Conservation (phyloP, 2,329 filamentous ascomycete species). For the Venturia aucupariae region DNA sequence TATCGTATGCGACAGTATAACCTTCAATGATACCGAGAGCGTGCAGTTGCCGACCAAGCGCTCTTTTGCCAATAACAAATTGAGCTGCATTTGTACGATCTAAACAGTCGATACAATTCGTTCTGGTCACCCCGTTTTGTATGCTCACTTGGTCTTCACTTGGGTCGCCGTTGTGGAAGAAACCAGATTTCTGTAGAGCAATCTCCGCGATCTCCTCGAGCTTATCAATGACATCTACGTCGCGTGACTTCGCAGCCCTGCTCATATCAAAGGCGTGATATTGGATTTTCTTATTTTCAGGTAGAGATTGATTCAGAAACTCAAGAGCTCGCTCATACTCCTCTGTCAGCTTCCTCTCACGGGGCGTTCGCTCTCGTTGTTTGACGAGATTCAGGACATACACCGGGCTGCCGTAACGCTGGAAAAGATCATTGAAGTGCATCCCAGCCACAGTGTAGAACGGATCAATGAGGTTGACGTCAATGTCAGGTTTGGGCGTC, state of each 20-base stretch:
- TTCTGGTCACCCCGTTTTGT: conserved; percentile 87
- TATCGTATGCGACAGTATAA: conserved; percentile 80
- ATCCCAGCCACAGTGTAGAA: conserved; percentile 89
- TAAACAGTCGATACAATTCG: conserved; percentile 96
- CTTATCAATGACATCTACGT: conserved; percentile 88
- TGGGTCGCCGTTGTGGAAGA: conserved; percentile 86
- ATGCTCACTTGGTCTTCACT: conserved; percentile 55
- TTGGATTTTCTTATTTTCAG: conserved; percentile 72
- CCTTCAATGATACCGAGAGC: conserved; percentile 79
- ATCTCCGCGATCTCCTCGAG: conserved; percentile 84
- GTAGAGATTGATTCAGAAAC: conserved; percentile 92
- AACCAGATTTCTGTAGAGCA: conserved; percentile 75
- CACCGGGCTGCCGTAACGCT: conserved; percentile 83
- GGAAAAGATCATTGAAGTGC: conserved; percentile 91
- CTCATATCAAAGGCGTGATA: conserved; percentile 99
- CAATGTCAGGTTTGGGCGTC: conserved; percentile 91
- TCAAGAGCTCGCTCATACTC: conserved; percentile 82
- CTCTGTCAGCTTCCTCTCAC: conserved; percentile 81
- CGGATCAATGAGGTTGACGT: conserved; percentile 88
- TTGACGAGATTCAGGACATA: conserved; percentile 89
- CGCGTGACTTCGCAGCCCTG: conserved; percentile 78
- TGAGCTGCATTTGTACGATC: conserved; percentile 96
- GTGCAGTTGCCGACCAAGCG: conserved; percentile 83
- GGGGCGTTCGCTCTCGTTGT: conserved; percentile 71
- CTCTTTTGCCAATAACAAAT: conserved; percentile 93